Percentiles rank a stretch among this genome's conserved stretches.
Evolutionary conservation across 2,329 filamentous ascomycete species (phyloP).

Genomic region (Monosporascus sp.): DNA sequence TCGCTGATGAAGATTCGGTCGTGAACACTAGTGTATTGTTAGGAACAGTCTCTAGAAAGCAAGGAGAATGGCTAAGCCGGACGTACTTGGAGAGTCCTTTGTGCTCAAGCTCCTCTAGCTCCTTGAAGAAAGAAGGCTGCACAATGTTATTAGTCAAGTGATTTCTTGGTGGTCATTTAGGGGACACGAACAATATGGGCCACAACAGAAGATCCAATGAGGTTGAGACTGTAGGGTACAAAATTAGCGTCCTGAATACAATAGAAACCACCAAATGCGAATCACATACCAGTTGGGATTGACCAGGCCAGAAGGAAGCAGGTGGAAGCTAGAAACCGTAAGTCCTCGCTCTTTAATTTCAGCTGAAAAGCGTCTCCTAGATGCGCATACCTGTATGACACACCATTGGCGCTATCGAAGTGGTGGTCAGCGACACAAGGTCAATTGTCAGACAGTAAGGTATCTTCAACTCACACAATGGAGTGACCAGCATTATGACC

Average conservation of each 20-base stretch:
- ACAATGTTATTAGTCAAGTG: too few species aligned
- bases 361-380: not conserved
- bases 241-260: too few species aligned
- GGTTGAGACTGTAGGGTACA: conserved; percentile 34
- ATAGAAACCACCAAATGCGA: too few species aligned
- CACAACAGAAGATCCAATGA: conserved; percentile 40
- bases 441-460: not conserved
- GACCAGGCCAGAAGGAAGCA: conserved; percentile 49
- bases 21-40: not conserved
- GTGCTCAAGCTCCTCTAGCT: not conserved
- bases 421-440: not conserved
- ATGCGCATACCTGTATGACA: conserved; percentile 2
- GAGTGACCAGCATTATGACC: conserved; percentile 9
- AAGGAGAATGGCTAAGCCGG: too few species aligned
- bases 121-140: not conserved
- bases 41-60: too few species aligned
- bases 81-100: not conserved
- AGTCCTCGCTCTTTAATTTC: not conserved
- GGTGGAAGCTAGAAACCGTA: conserved; percentile 39
- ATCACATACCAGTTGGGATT: conserved; percentile 39
- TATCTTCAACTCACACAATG: not conserved
- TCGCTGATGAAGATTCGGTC: not conserved
- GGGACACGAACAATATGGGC: not conserved
- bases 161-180: too few species aligned
- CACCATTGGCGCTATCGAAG: conserved; percentile 1